Evolutionary conservation across 257 asterid genomes (phyloP), one percentile per base, ranked within the genome.

Genomic region (Mentha longifolia): DNA sequence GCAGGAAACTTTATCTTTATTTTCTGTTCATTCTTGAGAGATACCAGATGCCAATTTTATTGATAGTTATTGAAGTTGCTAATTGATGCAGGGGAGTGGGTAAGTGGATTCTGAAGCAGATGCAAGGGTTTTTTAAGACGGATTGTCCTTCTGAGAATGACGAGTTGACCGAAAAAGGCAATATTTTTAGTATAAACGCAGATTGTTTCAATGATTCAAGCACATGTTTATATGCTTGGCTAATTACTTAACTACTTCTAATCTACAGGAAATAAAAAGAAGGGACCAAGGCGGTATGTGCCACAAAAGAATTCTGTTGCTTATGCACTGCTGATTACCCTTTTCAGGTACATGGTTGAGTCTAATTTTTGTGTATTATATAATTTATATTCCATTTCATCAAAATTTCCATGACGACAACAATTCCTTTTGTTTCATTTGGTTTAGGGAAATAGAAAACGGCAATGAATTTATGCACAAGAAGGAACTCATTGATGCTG

Each of bases 281-380:
- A 83, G 86, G 88, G 82, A 54, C 67, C 79, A 47, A 89, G 66
- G 80, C 85, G 92, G 60, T 95, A 95, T 65, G 39, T 89, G 81
- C 99, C 99, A 20, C 97, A 95, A 81, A 95, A 89, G 90, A 92
- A 88, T 72, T 95, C 99, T 42, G 99, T 85, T 64, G 83, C 98
- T 39, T 95, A 95, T 84, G 97, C 99, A 62, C 74, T 95, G 68
- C 68, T 95, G 70, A 83, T 92, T 71, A 76, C 99, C 17, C 97
- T 95, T 66, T 85, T 88, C 87, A 91, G 96, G 99, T 88, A 78
- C 49, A 39, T 61, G 43, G 60, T 55, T 64, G 46, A 57, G 45
- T 42, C 55, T 43, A 11, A 20, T 35, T 51, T 17, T 42, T 33
- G 20, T 35, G 22, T 59, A 60, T 10, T 16, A 33, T n/a, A n/a